A percentile compares a stretch with the other conserved stretches of the same genome.
Evolutionary conservation across 345 rosid genomes (phyloP).

Genomic region (Moricandia moricandioides): DNA sequence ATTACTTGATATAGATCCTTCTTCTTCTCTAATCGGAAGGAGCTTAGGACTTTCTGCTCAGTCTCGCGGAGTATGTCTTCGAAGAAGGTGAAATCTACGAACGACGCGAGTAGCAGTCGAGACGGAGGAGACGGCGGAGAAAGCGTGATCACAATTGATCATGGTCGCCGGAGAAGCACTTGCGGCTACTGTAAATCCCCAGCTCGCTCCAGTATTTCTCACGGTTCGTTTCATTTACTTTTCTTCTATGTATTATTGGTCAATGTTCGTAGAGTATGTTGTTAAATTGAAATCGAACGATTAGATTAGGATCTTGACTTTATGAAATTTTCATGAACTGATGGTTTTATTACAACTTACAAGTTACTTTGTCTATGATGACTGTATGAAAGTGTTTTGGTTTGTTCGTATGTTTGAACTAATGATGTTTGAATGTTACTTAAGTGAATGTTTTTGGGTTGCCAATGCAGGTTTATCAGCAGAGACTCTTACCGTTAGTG

Average conservation of each 20-base stretch:
- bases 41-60: not conserved
- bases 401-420: not conserved
- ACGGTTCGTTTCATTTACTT: slow-evolving; percentile 46
- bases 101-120: slow-evolving; percentile 71
- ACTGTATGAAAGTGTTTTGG: not conserved
- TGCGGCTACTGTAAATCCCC: slow-evolving; percentile 79
- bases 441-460: not conserved
- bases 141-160: slow-evolving; percentile 59
- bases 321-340: not conserved
- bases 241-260: not conserved
- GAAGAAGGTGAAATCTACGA: slow-evolving; percentile 41
- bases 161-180: slow-evolving; percentile 46
- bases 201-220: slow-evolving; percentile 51
- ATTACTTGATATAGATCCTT: not conserved
- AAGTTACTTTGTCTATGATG: not conserved
- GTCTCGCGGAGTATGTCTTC: slow-evolving; percentile 20
- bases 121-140: slow-evolving; percentile 44
- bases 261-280: not conserved
- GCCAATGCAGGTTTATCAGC: slow-evolving; percentile 61
- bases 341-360: not conserved
- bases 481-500: slow-evolving; percentile 67
- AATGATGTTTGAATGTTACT: not conserved
- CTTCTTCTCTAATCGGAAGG: slow-evolving; percentile 9
- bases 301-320: not conserved
- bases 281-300: not conserved